Evolutionary conservation across 2,329 filamentous ascomycete genomes (phyloP).

Genomic region (Penicillium griseofulvum): DNA sequence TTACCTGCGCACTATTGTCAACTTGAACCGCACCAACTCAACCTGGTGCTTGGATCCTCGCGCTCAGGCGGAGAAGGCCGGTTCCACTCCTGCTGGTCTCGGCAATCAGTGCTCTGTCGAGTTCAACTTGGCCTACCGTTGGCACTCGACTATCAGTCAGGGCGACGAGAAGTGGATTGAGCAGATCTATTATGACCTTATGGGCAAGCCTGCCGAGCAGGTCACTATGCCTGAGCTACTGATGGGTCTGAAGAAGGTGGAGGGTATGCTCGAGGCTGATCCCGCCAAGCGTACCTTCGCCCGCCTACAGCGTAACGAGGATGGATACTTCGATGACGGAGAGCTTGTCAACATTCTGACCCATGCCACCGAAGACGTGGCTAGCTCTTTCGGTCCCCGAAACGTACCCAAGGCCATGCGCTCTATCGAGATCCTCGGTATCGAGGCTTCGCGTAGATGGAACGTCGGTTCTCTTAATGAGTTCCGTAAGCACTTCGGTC

Average conservation of each 20-base stretch:
- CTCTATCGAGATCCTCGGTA: conserved; percentile 75
- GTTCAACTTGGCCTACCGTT: conserved; percentile 85
- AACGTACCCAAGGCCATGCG: conserved; percentile 73
- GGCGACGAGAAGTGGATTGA: conserved; percentile 80
- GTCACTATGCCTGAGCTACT: conserved; percentile 62
- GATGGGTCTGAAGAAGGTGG: conserved; percentile 61
- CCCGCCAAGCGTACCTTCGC: conserved; percentile 68
- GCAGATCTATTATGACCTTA: conserved; percentile 62
- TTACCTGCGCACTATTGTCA: conserved; percentile 75
- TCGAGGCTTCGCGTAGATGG: conserved; percentile 74
- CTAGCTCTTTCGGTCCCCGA: conserved; percentile 64
- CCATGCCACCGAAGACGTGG: conserved; percentile 68
- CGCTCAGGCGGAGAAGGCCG: conserved; percentile 60
- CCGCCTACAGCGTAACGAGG: conserved; percentile 59
- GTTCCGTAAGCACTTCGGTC: conserved; percentile 76
- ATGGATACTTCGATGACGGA: conserved; percentile 72
- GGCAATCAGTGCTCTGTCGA: conserved; percentile 84
- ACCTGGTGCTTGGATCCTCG: conserved; percentile 81
- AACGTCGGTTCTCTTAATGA: conserved; percentile 77
- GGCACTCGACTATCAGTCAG: conserved; percentile 75
- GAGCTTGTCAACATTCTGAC: conserved; percentile 70
- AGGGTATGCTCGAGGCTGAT: conserved; percentile 60
- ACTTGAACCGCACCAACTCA: conserved; percentile 68
- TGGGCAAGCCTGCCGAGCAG: conserved; percentile 58
- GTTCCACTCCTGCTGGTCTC: conserved; percentile 66